Evolutionary conservation across 2,329 filamentous ascomycete species (phyloP), one percentile per base, ranked within the genome.

Genomic region (Pestalotiopsis sp.): DNA sequence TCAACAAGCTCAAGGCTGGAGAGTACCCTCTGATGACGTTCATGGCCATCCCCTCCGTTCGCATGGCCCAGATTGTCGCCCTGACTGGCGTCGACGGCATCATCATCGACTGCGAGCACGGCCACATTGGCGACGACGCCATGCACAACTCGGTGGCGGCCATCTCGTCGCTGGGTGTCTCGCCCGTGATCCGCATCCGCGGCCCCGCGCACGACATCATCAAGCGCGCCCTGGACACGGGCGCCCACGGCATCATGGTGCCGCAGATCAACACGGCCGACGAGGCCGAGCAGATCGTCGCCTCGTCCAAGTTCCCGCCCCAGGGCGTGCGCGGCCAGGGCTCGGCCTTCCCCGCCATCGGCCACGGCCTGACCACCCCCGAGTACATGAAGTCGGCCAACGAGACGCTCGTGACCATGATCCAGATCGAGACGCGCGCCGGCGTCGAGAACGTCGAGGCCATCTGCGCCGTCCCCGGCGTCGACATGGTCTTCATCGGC

Each of bases 371-470:
- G 13, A 63, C 60, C 27, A 63, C 60, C 4, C 60, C 60, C 4
- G 60, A 63, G 27, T 63, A 63, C 60, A 63, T 63, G 60, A 63
- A 63, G 60, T 40, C 60, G n/a, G 60, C 60, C 60, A 41, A 63
- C n/a, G 27, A 63, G 36, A 63, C 60, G 11, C 9, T 63, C 4
- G 38, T 63, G 12, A 63, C 60, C 38, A 63, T 63, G 60, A 63
- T 63, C 60, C 60, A 63, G 60, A 63, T 63, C 31, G 60, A 63
- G 60, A 63, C 60, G 11, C 31, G 31, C 3, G 31, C 31, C 5
- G 60, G 60, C 31, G 60, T 63, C 2, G 60, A 63, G 2, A 63
- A 63, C n/a, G 60, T 63, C 17, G 60, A 63, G 36, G 60, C 25
- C 27, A 63, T 63, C n/a, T 25, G 20, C 60, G 60, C 60, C 38